phyloP scores from a whole-genome alignment of 164 flowering plant species.

The Hamamelis virginiana region DNA sequence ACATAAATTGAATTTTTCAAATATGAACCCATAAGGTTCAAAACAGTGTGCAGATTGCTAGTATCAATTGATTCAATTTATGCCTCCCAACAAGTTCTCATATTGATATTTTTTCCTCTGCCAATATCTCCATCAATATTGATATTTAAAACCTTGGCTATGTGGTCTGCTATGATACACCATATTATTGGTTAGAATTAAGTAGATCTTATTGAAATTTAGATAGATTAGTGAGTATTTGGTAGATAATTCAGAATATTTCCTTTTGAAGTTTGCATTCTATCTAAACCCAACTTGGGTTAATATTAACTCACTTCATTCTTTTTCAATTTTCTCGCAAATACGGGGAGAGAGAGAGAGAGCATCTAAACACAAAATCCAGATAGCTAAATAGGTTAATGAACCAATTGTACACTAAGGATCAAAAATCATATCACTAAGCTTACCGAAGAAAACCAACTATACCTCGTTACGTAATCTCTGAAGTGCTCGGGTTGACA shows the following conservation, averaged over 20 bases:
- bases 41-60: too few species aligned
- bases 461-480: slow-evolving; percentile 88
- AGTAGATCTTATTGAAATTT: background rate
- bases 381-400: background rate
- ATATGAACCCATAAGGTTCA: too few species aligned
- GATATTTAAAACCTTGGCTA: background rate
- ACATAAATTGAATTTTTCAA: too few species aligned
- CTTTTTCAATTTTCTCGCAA: too few species aligned
- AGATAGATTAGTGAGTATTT: background rate
- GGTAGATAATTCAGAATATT: too few species aligned
- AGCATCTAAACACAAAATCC: background rate
- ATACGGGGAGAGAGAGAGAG: background rate
- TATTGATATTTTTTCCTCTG: too few species aligned
- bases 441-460: background rate
- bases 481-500: slow-evolving; percentile 89
- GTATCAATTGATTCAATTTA: too few species aligned
- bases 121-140: too few species aligned
- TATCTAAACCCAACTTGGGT: too few species aligned
- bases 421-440: background rate
- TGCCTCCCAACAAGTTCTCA: too few species aligned
- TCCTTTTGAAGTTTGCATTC: too few species aligned
- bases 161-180: background rate
- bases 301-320: too few species aligned
- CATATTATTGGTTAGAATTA: background rate
- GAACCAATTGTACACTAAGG: background rate